Evolutionary conservation across 306 rosid species (phyloP), one percentile per base, ranked within the genome.

Genomic region (Fragaria iinumae): DNA sequence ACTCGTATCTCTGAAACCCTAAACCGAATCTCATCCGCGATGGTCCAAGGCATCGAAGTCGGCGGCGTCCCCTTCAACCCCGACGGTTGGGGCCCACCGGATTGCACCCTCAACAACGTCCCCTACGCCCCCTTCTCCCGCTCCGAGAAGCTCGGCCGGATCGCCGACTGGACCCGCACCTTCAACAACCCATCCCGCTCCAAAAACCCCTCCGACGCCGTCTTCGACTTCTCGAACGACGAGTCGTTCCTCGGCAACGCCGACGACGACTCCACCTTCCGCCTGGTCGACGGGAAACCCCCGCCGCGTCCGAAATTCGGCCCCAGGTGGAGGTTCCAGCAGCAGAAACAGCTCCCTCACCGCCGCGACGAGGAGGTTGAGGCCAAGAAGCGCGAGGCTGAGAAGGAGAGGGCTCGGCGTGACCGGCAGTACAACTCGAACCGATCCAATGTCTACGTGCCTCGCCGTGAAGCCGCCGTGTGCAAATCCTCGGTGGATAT

Each of bases 81-180:
- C 0, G 94, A 94, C 18, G 98, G 98, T 0, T 94, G 98, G 98
- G 98, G 98, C 32, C 97, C 98, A 0, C 91, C 90, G 12, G 98
- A 92, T 4, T 38, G 78, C 21, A 1, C 73, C 39, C n/a, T 79
- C 76, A 34, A 76, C 17, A 93, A 91, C 41, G 92, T 90, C 0
- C 98, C 97, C 36, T 94, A 89, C 41, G 97, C 98, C 6, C 92
- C 97, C 3, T 94, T 94, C 86, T 89, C 96, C 55, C 97, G 97
- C 67, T 85, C 98, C 59, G 97, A 94, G 52, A 94, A 88, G 82
- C 79, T 94, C 0, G 98, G 98, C 36, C 91, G 95, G 2, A 89
- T 94, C 64, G 97, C 98, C 21, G 98, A 94, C 47, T 92, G 94
- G 93, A 94, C 97, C 7, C 90, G 97, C 41, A 89, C 83, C 53